Conservation (phyloP, 129 eudicot species). For the Flaveria linearis region DNA sequence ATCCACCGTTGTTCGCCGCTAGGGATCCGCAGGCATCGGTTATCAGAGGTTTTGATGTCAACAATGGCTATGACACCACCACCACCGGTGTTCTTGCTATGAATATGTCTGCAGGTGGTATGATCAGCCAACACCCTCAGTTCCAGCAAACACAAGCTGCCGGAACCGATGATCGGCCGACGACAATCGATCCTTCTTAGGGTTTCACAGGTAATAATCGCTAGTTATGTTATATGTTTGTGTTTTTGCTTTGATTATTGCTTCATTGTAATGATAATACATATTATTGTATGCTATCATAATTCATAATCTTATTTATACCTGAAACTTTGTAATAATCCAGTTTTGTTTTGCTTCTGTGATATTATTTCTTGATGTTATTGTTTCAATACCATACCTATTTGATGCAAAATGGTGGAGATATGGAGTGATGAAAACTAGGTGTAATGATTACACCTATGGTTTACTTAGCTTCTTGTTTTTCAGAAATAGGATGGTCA, state of each 20-base stretch:
- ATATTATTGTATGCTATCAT: slow-evolving; percentile 31
- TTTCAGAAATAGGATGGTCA: slow-evolving; percentile 35
- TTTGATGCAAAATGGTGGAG: no score
- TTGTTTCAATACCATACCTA: no score
- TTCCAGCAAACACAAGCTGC: slow-evolving; percentile 55
- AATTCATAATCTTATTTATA: slow-evolving; percentile 12
- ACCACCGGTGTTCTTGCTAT: slow-evolving; percentile 7
- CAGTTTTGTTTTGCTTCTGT: slow-evolving; percentile 13
- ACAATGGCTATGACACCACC: slow-evolving; percentile 38
- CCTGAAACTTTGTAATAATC: slow-evolving; percentile 26
- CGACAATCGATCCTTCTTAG: slow-evolving; percentile 63
- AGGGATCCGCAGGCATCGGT: slow-evolving; percentile 25
- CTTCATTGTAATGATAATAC: slow-evolving; percentile 34
- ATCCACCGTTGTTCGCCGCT: no score
- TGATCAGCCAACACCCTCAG: slow-evolving; percentile 46
- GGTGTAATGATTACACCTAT: slow-evolving; percentile 40
- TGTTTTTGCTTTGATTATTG: slow-evolving; percentile 24
- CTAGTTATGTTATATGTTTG: slow-evolving; percentile 11
- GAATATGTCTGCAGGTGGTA: slow-evolving; percentile 44
- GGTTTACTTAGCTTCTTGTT: slow-evolving; percentile 13
- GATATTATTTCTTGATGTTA: neutral
- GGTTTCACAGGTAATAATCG: slow-evolving; percentile 24
- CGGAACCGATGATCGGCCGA: slow-evolving; percentile 51
- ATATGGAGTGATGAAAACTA: slow-evolving; percentile 37
- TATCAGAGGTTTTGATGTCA: slow-evolving; percentile 49